Conservation (phyloP, 345 rosid genomes). For the Eucalyptus sp. region DNA sequence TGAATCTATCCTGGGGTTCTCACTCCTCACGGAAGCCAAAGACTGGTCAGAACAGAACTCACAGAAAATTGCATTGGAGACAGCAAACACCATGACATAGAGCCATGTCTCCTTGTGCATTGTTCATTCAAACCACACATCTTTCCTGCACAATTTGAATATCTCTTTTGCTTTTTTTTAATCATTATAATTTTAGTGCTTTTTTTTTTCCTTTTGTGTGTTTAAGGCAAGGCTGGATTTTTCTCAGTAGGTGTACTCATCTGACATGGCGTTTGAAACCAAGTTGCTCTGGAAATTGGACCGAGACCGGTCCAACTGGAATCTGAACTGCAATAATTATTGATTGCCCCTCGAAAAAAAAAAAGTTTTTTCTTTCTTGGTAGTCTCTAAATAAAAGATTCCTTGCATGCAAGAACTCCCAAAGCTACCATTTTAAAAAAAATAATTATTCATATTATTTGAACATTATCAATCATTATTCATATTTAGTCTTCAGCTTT, state of each 20-base stretch:
- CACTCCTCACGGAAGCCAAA: constrained; percentile 18
- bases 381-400: not conserved
- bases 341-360: not conserved
- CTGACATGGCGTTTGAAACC: constrained; percentile 7
- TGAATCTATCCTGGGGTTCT: not conserved
- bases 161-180: not conserved
- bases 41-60: constrained; percentile 16
- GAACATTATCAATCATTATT: not conserved
- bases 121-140: not conserved
- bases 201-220: not conserved
- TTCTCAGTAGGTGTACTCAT: constrained; percentile 7
- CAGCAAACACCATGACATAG: not conserved
- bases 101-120: not conserved
- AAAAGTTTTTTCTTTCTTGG: not conserved
- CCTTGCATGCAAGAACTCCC: not conserved
- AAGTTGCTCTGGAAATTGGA: constrained; percentile 61
- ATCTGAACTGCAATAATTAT: not conserved
- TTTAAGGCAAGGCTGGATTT: not conserved
- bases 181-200: not conserved
- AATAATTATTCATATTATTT: not conserved
- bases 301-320: constrained; percentile 47
- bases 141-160: not conserved
- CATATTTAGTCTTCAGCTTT: not conserved
- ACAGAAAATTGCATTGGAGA: constrained; percentile 27
- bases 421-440: not conserved